phyloP scores from a whole-genome alignment of 441 rosid genomes.

The Populus hybrid region DNA sequence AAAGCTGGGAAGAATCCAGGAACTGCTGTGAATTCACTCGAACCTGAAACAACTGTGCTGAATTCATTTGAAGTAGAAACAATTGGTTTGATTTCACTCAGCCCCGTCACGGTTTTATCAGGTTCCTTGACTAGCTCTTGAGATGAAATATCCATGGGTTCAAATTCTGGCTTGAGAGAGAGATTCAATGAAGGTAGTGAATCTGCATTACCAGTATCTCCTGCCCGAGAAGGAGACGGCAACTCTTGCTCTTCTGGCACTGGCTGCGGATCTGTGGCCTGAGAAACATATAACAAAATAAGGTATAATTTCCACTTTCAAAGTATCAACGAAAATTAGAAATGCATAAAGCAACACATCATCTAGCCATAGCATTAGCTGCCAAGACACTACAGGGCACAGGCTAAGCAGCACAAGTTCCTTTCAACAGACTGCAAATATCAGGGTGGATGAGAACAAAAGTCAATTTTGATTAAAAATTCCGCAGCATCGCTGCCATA shows the following conservation, averaged over 20 bases:
- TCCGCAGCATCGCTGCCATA: neutral
- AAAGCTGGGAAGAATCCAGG: constrained; percentile 51
- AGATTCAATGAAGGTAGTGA: constrained; percentile 61
- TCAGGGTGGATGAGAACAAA: neutral
- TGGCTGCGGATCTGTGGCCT: constrained; percentile 58
- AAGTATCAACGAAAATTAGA: neutral
- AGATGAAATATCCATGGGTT: constrained; percentile 44
- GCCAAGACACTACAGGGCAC: neutral
- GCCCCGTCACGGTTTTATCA: constrained; percentile 27
- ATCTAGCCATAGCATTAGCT: neutral
- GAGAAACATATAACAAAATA: constrained; percentile 19
- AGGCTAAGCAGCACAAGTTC: neutral
- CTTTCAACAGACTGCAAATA: neutral
- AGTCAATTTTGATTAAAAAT: neutral
- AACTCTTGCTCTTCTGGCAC: constrained; percentile 60
- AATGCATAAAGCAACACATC: neutral
- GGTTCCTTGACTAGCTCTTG: constrained; percentile 42
- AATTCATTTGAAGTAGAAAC: constrained; percentile 10
- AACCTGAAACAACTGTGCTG: neutral
- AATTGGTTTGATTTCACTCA: constrained; percentile 12
- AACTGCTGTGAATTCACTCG: constrained; percentile 28
- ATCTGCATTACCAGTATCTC: constrained; percentile 38
- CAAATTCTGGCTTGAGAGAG: no score
- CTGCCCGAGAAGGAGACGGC: constrained; percentile 33
- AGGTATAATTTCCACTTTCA: neutral